Conservation (phyloP, 371 early-diverging fungal genomes). For the Mucor plumbeus region DNA sequence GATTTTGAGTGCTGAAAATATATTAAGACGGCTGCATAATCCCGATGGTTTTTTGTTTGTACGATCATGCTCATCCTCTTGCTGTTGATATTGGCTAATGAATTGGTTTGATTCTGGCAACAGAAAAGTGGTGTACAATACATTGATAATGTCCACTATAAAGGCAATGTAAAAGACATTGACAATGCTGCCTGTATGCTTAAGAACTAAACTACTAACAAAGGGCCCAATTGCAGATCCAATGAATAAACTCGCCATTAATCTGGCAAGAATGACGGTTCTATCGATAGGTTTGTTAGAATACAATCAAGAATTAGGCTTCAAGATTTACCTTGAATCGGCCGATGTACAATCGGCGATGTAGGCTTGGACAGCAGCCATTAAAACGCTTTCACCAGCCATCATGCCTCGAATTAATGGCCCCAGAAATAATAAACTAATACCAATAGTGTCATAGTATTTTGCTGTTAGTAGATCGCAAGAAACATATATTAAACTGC, state of each 20-base stretch:
- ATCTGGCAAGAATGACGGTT: slow-evolving; percentile 38
- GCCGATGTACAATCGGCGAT: slow-evolving; percentile 49
- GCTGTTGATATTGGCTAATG: slow-evolving; percentile 2
- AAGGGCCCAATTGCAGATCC: slow-evolving; percentile 41
- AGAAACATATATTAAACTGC: slow-evolving; percentile 26
- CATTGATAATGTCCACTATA: slow-evolving; percentile 16
- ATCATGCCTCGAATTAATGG: slow-evolving; percentile 45
- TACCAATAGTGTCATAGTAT: slow-evolving; percentile 36
- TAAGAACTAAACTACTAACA: slow-evolving; percentile 8
- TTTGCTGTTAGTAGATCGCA: slow-evolving; percentile 30
- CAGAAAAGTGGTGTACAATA: slow-evolving; percentile 32
- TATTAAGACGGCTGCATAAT: slow-evolving; percentile 29
- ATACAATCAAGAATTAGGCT: too few relatives aligned
- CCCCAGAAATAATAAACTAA: slow-evolving; percentile 37
- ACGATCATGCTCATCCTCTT: neutral
- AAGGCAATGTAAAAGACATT: slow-evolving; percentile 46
- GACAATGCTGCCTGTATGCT: slow-evolving; percentile 33
- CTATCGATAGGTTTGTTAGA: slow-evolving; percentile 5
- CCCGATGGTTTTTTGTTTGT: slow-evolving; percentile 20
- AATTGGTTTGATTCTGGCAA: slow-evolving; percentile 56
- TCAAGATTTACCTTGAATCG: slow-evolving; percentile 26
- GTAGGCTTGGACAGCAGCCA: slow-evolving; percentile 47
- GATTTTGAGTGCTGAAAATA: slow-evolving; percentile 41
- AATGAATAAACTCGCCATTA: slow-evolving; percentile 34
- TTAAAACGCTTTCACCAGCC: slow-evolving; percentile 41